Conservation (phyloP, 148 eudicot species). For the Rhododendron williamsianum region DNA sequence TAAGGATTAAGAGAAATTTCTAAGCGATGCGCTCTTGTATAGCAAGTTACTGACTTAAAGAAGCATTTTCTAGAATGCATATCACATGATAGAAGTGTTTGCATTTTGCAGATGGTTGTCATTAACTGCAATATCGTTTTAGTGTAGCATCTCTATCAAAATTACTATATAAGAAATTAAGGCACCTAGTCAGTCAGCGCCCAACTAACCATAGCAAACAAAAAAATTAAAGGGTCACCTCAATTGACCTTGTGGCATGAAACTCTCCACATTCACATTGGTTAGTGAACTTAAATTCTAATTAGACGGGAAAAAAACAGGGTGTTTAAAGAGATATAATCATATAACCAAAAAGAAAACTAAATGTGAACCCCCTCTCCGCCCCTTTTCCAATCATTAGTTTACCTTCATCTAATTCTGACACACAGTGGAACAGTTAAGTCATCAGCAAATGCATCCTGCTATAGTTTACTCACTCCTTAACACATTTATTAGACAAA, state of each 20-base stretch:
- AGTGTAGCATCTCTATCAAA: not conserved
- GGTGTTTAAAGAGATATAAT: not conserved
- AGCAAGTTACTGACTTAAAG: not conserved
- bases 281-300: not conserved
- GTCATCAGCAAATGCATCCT: not conserved
- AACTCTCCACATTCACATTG: not conserved
- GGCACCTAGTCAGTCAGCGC: not conserved
- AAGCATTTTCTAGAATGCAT: not conserved
- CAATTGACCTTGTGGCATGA: not conserved
- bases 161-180: not conserved
- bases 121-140: not conserved
- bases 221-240: not conserved
- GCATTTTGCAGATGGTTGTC: not conserved
- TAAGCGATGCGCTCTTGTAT: not conserved
- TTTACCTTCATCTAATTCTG: not conserved
- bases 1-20: not conserved
- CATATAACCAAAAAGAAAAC: not conserved
- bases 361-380: not conserved
- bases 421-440: not conserved
- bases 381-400: not conserved
- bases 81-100: not conserved
- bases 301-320: not conserved
- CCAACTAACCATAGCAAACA: not conserved
- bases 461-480: not conserved
- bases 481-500: not conserved